Conservation (phyloP, 352 stramenopile species). For the Globisporangium lucens region DNA sequence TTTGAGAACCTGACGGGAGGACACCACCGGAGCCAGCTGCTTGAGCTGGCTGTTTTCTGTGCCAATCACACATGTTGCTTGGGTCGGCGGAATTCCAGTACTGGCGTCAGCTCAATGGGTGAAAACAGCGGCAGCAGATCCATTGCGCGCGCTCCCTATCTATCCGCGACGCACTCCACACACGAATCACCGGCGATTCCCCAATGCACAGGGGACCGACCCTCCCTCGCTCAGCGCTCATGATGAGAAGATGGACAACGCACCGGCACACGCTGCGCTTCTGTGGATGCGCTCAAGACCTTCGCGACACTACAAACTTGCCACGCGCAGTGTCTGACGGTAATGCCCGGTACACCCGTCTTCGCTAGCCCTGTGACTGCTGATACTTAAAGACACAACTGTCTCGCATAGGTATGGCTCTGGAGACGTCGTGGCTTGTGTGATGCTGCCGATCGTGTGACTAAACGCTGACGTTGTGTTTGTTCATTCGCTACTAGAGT, state of each 20-base stretch:
- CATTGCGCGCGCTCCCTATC: neutral
- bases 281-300: neutral
- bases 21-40: constrained; percentile 2
- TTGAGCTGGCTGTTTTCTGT: neutral
- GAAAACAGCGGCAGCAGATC: neutral
- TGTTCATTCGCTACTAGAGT: too few species aligned
- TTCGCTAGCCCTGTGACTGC: too few species aligned
- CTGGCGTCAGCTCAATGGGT: neutral
- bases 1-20: constrained; percentile 4
- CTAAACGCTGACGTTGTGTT: too few species aligned
- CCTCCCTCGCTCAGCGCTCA: neutral
- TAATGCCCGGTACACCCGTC: too few species aligned
- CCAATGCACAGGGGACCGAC: neutral
- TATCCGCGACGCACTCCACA: neutral
- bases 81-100: neutral
- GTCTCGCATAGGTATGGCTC: too few species aligned
- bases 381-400: too few species aligned
- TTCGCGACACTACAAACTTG: too few species aligned
- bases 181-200: neutral
- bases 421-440: too few species aligned
- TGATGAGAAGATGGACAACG: neutral
- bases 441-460: too few species aligned
- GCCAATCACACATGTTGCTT: constrained; percentile 4
- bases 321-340: too few species aligned
- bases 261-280: neutral